Evolutionary conservation across 768 basidiomycete species (phyloP).

Genomic region (Pholiota molesta): DNA sequence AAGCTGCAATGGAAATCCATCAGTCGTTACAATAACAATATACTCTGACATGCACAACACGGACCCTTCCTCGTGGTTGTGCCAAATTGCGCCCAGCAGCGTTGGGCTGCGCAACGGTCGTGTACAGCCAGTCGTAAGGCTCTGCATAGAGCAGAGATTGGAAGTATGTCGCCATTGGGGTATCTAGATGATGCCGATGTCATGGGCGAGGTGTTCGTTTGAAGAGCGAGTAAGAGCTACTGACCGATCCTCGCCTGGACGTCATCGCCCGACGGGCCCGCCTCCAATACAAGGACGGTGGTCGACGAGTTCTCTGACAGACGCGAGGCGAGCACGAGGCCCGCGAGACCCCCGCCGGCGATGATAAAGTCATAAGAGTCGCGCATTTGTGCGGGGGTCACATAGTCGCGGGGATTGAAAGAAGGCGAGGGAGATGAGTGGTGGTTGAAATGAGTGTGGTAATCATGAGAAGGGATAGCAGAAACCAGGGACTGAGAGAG

Average conservation of each 20-base stretch:
- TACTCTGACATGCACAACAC: not conserved
- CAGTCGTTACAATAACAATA: not conserved
- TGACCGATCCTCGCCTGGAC: constrained; percentile 30
- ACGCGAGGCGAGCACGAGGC: constrained; percentile 37
- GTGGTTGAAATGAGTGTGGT: constrained; percentile 15
- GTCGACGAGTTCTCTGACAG: constrained; percentile 35
- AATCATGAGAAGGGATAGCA: constrained; percentile 6
- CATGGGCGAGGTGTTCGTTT: not conserved
- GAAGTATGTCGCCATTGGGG: constrained; percentile 56
- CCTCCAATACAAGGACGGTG: constrained; percentile 42
- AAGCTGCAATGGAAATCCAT: constrained; percentile 34
- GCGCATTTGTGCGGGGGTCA: constrained; percentile 27
- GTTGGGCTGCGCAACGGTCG: constrained; percentile 48
- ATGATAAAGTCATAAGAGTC: constrained; percentile 29
- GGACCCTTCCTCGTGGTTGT: constrained; percentile 68
- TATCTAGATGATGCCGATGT: constrained; percentile 33
- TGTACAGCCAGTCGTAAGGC: constrained; percentile 59
- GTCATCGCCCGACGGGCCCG: constrained; percentile 36
- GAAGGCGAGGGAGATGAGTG: not conserved
- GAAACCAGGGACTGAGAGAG: constrained; percentile 4
- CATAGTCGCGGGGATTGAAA: constrained; percentile 36
- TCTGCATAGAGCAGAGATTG: constrained; percentile 45
- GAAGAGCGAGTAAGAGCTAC: not conserved
- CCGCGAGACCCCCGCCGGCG: constrained; percentile 29
- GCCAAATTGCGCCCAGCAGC: constrained; percentile 43